Percentiles rank a stretch among this genome's conserved stretches.
These are phyloP conservation scores for Pulchroboletus neoregius DNA, from an alignment of 1,284 basidiomycete genomes.

Conservation along the genomic window DNA sequence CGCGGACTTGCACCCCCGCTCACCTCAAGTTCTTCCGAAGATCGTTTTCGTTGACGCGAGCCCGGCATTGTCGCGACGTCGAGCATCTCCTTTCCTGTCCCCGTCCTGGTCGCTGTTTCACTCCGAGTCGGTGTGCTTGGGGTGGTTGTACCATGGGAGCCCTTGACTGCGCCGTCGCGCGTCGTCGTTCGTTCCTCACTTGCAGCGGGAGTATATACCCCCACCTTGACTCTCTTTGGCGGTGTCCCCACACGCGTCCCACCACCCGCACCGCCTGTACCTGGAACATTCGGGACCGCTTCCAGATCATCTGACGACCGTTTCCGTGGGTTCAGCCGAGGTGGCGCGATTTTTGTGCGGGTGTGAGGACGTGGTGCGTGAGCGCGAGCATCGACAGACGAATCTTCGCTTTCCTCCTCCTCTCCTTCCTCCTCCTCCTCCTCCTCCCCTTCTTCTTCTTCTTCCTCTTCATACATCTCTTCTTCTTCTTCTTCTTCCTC, in stretches of 20 bases:
- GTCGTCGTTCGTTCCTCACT: constrained; percentile 12
- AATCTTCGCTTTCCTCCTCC: constrained; percentile 29
- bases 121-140: constrained; percentile 3
- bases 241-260: constrained; percentile 23
- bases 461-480: constrained; percentile 13
- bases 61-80: neutral
- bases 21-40: constrained; percentile 30
- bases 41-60: constrained; percentile 33
- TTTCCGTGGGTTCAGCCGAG: constrained; percentile 30
- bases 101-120: neutral
- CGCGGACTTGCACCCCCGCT: constrained; percentile 9
- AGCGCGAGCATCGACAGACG: constrained; percentile 8
- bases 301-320: constrained; percentile 34
- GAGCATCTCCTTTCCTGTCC: constrained; percentile 1
- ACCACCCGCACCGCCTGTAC: neutral
- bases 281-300: neutral
- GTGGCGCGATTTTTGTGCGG: constrained; percentile 21
- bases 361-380: neutral
- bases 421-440: constrained; percentile 15
- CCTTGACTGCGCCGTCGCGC: neutral
- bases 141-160: neutral
- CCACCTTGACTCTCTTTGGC: constrained; percentile 30
- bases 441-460: constrained; percentile 13
- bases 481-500: constrained; percentile 13
- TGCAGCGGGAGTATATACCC: neutral